Conservation (phyloP, 352 stramenopile species). For the Globisporangium nunn region DNA sequence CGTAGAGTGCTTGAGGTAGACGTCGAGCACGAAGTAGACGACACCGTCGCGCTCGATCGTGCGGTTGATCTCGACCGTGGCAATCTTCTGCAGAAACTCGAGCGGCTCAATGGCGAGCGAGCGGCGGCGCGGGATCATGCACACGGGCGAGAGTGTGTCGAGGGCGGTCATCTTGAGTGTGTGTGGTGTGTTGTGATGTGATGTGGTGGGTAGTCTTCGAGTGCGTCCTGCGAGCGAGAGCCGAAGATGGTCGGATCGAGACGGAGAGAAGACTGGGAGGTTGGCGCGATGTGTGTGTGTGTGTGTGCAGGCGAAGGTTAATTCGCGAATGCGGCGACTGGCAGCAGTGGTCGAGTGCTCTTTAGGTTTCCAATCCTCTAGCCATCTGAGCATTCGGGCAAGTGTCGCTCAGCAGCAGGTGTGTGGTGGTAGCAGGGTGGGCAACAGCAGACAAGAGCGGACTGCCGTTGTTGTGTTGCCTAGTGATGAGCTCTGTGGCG, state of each 20-base stretch:
- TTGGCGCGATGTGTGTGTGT: not conserved
- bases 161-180: not conserved
- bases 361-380: not conserved
- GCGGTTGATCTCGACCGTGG: slow-evolving; percentile 21
- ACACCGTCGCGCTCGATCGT: slow-evolving; percentile 15
- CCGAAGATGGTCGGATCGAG: not conserved
- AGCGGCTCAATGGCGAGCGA: slow-evolving; percentile 9
- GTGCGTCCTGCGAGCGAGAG: not conserved
- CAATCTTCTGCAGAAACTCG: slow-evolving; percentile 21
- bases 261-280: not conserved
- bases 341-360: not conserved
- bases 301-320: not conserved
- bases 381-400: not conserved
- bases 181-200: not conserved
- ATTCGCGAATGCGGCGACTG: slow-evolving; percentile 3
- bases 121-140: slow-evolving; percentile 6
- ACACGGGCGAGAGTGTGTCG: slow-evolving; percentile 8
- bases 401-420: not conserved
- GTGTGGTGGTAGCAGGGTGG: not conserved
- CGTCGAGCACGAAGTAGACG: slow-evolving; percentile 32
- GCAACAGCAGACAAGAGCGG: not conserved
- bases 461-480: slow-evolving; percentile 1
- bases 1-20: slow-evolving; percentile 48
- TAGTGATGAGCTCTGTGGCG: not conserved
- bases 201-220: not conserved